Base-by-base conservation (phyloP, 768 basidiomycete genomes). In the Hypsizygus marmoreus region DNA sequence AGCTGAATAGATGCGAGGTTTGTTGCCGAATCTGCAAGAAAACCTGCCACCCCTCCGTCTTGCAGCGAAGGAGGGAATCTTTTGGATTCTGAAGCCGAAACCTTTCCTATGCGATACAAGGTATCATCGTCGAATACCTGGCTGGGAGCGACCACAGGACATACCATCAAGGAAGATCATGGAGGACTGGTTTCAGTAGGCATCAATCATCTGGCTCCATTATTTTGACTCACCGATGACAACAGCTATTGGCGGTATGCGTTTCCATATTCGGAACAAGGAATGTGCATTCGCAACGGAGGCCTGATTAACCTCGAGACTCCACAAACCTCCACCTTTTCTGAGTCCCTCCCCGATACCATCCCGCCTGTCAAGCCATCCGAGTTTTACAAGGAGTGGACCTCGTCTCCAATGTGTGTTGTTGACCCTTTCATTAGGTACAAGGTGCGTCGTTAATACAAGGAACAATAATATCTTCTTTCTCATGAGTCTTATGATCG, bases 1-100 rank as follows among this genome's bases (percentile, higher is more conserved):
- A 16, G 7, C 24, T 26, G 14, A 13, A 31, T 46, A 85, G 83
- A 60, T 51, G 12, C 58, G 63, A 10, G 68, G 69, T 3, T 54
- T 73, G 8, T 58, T 82, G 9, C 82, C 81, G 0, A 82, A 80
- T 47, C 56, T 84, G 6, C 82, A 84, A 59, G 65, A 55, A n/a
- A 58, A 57, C 8, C 38, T 73, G 3, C 60, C 54, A n/a, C 37
- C 51, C 5, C 31, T 51, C 20, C 13, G 48, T 10, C 11, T 49
- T 3, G 46, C 44, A 6, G 42, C 36, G 10, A 40, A 28, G n/a
- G 29, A 50, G 6, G 57, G 53, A 11, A 42, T 55, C 10, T 72
- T 66, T 49, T 75, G 72, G 71, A 32, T 67, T 13, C 62, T 58
- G 1, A 46, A 47, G 20, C 53, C 52, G 9, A 55, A 49, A 2